phyloP scores from a whole-genome alignment of 768 basidiomycete genomes.

The Hortiboletus flavorubellus region DNA sequence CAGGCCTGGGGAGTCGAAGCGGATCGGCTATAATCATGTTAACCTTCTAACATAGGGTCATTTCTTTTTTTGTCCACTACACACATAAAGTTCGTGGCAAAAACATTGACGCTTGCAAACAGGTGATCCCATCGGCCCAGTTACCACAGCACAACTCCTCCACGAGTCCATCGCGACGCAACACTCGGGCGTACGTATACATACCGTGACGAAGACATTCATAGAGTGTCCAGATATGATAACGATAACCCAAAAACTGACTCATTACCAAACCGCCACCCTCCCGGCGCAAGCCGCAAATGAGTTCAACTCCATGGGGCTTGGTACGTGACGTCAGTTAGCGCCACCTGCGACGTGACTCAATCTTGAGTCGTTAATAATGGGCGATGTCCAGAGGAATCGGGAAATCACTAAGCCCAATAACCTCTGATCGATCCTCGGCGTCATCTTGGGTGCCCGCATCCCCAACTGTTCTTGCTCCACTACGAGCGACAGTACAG shows the following conservation, averaged over 20 bases:
- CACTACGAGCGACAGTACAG: background rate
- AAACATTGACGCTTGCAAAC: no score
- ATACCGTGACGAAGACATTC: background rate
- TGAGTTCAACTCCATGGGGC: background rate
- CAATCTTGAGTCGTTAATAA: no score
- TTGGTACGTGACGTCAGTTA: conserved; percentile 2
- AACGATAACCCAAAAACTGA: background rate
- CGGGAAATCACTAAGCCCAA: background rate
- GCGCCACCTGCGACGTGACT: background rate
- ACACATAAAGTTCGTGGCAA: background rate
- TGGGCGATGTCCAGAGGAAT: no score
- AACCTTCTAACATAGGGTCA: conserved; percentile 23
- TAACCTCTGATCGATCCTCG: background rate
- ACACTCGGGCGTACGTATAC: background rate
- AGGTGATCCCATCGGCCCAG: background rate
- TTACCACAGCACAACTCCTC: background rate
- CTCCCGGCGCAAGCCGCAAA: background rate
- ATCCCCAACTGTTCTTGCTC: background rate
- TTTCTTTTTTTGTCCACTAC: conserved; percentile 13
- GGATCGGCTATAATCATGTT: conserved; percentile 5
- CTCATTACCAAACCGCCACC: conserved; percentile 7
- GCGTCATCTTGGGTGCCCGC: no score
- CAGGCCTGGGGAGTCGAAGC: conserved; percentile 9
- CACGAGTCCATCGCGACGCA: background rate
- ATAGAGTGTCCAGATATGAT: background rate